Evolutionary conservation across 768 basidiomycete genomes (phyloP).

Genomic region (Cystobasidium onofrii): DNA sequence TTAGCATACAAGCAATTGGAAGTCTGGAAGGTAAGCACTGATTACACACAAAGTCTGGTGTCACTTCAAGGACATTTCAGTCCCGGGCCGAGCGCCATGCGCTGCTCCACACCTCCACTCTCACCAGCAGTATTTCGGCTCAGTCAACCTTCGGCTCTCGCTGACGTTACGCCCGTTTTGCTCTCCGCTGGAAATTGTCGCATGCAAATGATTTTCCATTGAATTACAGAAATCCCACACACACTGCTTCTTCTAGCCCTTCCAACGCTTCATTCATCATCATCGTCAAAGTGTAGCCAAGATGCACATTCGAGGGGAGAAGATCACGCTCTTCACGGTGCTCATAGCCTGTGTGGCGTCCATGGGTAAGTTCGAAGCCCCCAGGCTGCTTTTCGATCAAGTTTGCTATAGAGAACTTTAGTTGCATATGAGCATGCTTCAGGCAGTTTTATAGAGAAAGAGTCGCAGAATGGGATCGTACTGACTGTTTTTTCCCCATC

Average conservation of each 20-base stretch:
- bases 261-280: too few relatives aligned
- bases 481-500: neutral
- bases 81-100: neutral
- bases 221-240: too few relatives aligned
- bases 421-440: neutral
- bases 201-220: too few relatives aligned
- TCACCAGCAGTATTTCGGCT: neutral
- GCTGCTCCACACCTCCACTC: neutral
- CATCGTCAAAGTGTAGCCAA: neutral
- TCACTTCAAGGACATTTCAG: too few relatives aligned
- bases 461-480: too few relatives aligned
- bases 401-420: neutral
- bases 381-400: neutral
- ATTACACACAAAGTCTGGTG: too few relatives aligned
- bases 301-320: conserved; percentile 33
- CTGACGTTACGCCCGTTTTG: neutral
- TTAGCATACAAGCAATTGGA: too few relatives aligned
- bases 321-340: conserved; percentile 15
- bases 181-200: neutral
- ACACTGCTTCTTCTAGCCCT: too few relatives aligned
- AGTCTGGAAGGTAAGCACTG: too few relatives aligned
- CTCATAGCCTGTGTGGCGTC: conserved; percentile 25
- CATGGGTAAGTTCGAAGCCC: conserved; percentile 4
- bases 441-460: too few relatives aligned
- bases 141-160: neutral